Percentiles rank a stretch among this genome's conserved stretches.
Conservation (phyloP, 2,329 filamentous ascomycete species). For the Zalaria obscura region DNA sequence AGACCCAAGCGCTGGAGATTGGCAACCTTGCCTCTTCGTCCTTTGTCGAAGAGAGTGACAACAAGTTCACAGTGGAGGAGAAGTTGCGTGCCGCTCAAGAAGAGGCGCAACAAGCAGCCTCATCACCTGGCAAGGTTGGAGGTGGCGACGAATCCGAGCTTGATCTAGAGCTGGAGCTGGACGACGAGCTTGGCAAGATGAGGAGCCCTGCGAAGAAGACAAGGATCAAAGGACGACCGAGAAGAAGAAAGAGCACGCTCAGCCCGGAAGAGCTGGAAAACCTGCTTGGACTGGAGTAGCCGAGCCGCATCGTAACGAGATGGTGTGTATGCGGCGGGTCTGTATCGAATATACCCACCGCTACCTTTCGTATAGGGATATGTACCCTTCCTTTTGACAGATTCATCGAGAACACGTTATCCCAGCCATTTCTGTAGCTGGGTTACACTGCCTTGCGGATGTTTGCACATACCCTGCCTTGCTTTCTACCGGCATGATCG, state of each 20-base stretch:
- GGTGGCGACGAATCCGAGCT: background rate
- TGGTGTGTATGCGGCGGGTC: background rate
- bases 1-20: background rate
- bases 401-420: too few species aligned
- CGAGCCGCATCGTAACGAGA: background rate
- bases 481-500: too few species aligned
- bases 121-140: conserved; percentile 6
- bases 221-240: conserved; percentile 41
- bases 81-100: conserved; percentile 30
- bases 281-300: conserved; percentile 21
- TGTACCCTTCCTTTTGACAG: too few species aligned
- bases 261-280: conserved; percentile 62
- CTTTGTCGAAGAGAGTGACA: conserved; percentile 4
- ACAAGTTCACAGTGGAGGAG: conserved; percentile 22
- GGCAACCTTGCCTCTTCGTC: conserved; percentile 1
- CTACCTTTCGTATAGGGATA: too few species aligned
- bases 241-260: conserved; percentile 57
- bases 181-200: conserved; percentile 14
- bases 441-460: too few species aligned
- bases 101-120: conserved; percentile 29
- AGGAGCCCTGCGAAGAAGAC: conserved; percentile 24
- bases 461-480: too few species aligned
- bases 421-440: too few species aligned
- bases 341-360: too few species aligned
- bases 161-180: conserved; percentile 10